Base-by-base conservation (phyloP, 306 rosid genomes). In the Geum urbanum region DNA sequence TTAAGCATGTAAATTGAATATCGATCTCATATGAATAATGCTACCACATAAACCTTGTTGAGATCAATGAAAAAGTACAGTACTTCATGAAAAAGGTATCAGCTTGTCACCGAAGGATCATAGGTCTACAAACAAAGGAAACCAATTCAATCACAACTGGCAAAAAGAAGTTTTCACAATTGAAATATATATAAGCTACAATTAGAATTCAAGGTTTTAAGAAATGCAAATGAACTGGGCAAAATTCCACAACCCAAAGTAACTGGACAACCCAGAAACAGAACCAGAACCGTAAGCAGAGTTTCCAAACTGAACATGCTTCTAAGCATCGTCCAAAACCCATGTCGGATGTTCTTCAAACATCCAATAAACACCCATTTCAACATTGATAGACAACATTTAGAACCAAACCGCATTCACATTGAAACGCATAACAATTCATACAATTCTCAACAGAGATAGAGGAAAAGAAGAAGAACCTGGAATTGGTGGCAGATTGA, bases 381-480 rank as follows among this genome's bases (percentile, higher is more conserved):
- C 48, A 49, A 9, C 55, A 7, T 6, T 35, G 7, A 4, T 7
- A 39, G 5, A 58, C 40, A 24, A 18, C 50, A 8, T 19, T 51
- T 5, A 6, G 44, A 41, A 9, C 35, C 5, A 63, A 32, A 50
- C 20, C 2, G 27, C 52, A 48, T 32, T 22, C 51, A 72, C 66
- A 35, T 50, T 24, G 35, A 56, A 63, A 67, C 7, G 69, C 40
- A 24, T 8, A 57, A 62, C 32, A 51, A 2, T 16, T 12, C 14
- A 53, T 66, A 8, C 9, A 5, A 55, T 32, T 19, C 35, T 49
- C 12, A 41, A n/a, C 35, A 50, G 5, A 63, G 37, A 71, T 56
- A 71, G 0, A 24, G 22, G 43, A 60, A 18, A 15, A 27, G 70
- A 66, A 51, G 44, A 39, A 70, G 60, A 78, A 90, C 90, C 97